Percentiles rank a stretch among this genome's conserved stretches.
Evolutionary conservation across 371 early-diverging fungal genomes (phyloP).

Genomic region (Mortierella sp.): DNA sequence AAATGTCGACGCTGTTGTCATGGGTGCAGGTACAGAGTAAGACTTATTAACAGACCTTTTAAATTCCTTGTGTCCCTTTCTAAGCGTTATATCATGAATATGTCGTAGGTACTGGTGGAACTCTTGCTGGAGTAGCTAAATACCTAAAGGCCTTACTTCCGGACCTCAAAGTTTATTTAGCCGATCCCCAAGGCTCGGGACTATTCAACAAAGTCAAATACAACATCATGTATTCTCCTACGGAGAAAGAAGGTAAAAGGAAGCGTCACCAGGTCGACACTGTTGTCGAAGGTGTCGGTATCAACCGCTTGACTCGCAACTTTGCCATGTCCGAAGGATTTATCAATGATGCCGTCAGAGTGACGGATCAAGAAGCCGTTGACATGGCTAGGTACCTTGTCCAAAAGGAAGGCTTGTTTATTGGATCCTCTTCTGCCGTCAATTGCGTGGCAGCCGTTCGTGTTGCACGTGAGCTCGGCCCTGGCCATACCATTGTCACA

Average conservation of each 20-base stretch:
- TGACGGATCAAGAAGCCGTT: conserved; percentile 92
- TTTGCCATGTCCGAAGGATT: conserved; percentile 72
- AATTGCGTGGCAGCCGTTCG: conserved; percentile 92
- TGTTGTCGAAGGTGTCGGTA: conserved; percentile 96
- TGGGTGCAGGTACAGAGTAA: conserved; percentile 74
- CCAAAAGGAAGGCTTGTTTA: conserved; percentile 88
- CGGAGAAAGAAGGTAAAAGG: conserved; percentile 92
- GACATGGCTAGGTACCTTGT: conserved; percentile 92
- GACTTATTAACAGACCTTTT: background rate
- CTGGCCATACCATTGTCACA: conserved; percentile 88
- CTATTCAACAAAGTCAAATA: conserved; percentile 92
- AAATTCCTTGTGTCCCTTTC: background rate
- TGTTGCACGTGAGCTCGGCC: conserved; percentile 77
- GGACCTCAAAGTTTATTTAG: conserved; percentile 78
- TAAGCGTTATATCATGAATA: background rate
- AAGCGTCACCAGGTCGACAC: conserved; percentile 96
- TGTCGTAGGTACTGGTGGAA: conserved; percentile 90
- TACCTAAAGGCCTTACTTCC: conserved; percentile 82
- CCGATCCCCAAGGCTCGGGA: conserved; percentile 96
- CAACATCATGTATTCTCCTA: conserved; percentile 89
- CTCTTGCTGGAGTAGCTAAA: conserved; percentile 87
- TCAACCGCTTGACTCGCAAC: conserved; percentile 94
- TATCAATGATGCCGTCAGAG: conserved; percentile 90
- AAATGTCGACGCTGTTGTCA: conserved; percentile 84
- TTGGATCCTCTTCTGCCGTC: conserved; percentile 93